Percentiles rank a stretch among this genome's conserved stretches.
Evolutionary conservation across 179 eudicot genomes (phyloP).

Genomic region (Actinidia arguta): DNA sequence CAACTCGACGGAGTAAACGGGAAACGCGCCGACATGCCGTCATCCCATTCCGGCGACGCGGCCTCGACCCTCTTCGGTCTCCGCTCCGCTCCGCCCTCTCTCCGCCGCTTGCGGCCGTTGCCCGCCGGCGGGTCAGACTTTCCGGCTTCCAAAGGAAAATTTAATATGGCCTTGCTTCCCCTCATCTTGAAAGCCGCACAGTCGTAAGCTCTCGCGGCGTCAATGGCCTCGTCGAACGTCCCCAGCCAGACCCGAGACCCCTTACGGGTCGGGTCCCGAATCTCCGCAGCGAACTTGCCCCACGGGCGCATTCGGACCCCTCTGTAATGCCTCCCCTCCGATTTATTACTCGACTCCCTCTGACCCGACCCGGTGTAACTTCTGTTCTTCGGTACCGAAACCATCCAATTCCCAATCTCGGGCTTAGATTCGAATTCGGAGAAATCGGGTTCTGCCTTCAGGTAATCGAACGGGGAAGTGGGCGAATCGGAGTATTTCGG

Average conservation of each 20-base stretch:
- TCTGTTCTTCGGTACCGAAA: neutral
- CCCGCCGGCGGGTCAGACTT: slow-evolving; percentile 10
- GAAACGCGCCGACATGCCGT: too few relatives aligned
- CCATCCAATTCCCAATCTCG: neutral
- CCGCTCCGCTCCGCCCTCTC: neutral
- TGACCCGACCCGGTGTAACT: neutral
- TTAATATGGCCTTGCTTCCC: slow-evolving; percentile 31
- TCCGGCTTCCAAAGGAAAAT: slow-evolving; percentile 32
- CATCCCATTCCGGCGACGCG: neutral
- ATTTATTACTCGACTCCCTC: neutral
- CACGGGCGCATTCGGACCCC: slow-evolving; percentile 34
- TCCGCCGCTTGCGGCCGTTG: slow-evolving; percentile 18
- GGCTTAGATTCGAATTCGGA: slow-evolving; percentile 12
- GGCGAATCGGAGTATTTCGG: neutral
- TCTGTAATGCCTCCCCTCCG: slow-evolving; percentile 10
- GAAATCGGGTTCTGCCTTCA: slow-evolving; percentile 3
- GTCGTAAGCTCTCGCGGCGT: slow-evolving; percentile 33
- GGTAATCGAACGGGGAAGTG: neutral
- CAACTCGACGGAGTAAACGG: neutral
- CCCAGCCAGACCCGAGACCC: slow-evolving; percentile 36
- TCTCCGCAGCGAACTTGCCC: slow-evolving; percentile 38
- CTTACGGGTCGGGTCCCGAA: slow-evolving; percentile 28
- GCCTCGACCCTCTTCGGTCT: neutral
- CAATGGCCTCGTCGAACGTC: slow-evolving; percentile 25
- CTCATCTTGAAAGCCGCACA: slow-evolving; percentile 37